Evolutionary conservation across 805 yeast genomes (phyloP).

Genomic region (Saturnispora halmiae): DNA sequence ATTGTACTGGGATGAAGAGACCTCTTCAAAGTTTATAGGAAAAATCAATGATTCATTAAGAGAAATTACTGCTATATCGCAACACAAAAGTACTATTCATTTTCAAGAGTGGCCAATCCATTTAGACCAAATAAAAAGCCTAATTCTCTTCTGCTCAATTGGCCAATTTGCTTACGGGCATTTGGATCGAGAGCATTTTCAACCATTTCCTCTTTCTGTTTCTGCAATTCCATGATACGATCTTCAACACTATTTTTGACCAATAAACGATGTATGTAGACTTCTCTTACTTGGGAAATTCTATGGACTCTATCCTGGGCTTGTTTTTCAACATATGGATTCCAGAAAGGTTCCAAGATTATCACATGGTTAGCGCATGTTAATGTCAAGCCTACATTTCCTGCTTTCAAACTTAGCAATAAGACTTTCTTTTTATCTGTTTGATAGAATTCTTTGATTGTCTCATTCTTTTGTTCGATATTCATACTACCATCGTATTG

Average conservation of each 20-base stretch:
- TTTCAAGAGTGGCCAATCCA: conserved; percentile 21
- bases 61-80: no score
- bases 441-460: conserved; percentile 55
- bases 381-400: conserved; percentile 88
- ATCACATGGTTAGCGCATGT: conserved; percentile 93
- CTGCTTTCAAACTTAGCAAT: conserved; percentile 80
- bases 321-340: conserved; percentile 94
- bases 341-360: conserved; percentile 94
- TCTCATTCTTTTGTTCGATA: conserved; percentile 52
- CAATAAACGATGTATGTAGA: conserved; percentile 64
- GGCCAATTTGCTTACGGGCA: conserved; percentile 54
- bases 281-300: conserved; percentile 80
- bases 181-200: conserved; percentile 77
- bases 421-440: conserved; percentile 47
- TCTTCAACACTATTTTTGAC: conserved; percentile 76
- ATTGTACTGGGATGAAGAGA: no score
- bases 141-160: conserved; percentile 58
- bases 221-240: conserved; percentile 74
- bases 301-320: conserved; percentile 95
- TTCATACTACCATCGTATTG: conserved; percentile 82
- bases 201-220: conserved; percentile 66
- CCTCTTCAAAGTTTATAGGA: no score
- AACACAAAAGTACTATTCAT: conserved; percentile 2
- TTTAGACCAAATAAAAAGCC: conserved; percentile 62
- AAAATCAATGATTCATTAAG: no score